Conservation (phyloP, 2,329 filamentous ascomycete genomes). For the Fusarium sp. region DNA sequence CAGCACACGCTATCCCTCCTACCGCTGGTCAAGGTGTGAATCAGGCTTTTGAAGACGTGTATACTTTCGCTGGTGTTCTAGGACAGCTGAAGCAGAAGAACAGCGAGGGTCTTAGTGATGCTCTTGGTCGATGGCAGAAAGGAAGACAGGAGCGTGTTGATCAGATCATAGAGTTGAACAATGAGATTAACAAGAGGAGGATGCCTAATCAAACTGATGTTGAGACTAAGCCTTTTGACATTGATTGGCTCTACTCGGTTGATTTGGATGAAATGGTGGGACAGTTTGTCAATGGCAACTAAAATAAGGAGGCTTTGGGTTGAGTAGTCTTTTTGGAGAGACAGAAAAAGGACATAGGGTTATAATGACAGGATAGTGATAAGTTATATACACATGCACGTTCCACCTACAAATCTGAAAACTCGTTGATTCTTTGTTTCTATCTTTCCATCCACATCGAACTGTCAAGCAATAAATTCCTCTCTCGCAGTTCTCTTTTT, state of each 20-base stretch:
- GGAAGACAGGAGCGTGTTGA: slow-evolving; percentile 62
- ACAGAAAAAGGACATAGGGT: no score
- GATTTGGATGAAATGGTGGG: slow-evolving; percentile 54
- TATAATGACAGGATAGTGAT: no score
- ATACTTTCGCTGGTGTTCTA: slow-evolving; percentile 57
- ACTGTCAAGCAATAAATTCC: no score
- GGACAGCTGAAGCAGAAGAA: slow-evolving; percentile 44
- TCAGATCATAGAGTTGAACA: slow-evolving; percentile 61
- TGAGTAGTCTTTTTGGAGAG: no score
- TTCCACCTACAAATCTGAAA: no score
- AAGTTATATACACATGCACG: no score
- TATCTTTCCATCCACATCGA: no score
- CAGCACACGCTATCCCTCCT: slow-evolving; percentile 62
- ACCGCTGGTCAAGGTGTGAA: slow-evolving; percentile 61
- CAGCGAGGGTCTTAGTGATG: slow-evolving; percentile 31
- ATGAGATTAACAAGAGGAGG: slow-evolving; percentile 60
- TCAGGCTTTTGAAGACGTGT: slow-evolving; percentile 64
- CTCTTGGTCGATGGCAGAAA: slow-evolving; percentile 57
- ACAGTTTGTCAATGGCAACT: slow-evolving; percentile 18
- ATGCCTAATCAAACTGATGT: slow-evolving; percentile 54
- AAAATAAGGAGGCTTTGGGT: no score
- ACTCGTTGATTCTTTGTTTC: no score
- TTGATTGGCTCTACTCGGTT: slow-evolving; percentile 59
- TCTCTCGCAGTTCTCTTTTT: no score
- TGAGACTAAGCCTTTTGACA: slow-evolving; percentile 49